A percentile compares a stretch with the other conserved stretches of the same genome.
Conservation (phyloP, 1,284 basidiomycete genomes). For the Naganishia cerealis region DNA sequence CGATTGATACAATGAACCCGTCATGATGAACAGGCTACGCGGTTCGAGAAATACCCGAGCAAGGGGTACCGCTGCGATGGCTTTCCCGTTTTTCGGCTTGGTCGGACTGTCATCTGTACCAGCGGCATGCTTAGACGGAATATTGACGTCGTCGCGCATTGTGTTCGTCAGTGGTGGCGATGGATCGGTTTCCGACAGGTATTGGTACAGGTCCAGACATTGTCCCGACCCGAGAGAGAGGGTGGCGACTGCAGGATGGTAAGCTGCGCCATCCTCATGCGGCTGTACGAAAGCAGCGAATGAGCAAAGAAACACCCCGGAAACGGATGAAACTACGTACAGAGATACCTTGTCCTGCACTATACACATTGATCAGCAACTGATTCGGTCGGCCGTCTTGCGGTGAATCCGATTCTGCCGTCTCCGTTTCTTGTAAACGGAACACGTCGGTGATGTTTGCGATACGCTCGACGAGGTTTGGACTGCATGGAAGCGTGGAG, state of each 20-base stretch:
- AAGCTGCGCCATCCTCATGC: slow-evolving; percentile 87
- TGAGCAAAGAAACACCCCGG: slow-evolving; percentile 11
- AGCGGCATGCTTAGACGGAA: slow-evolving; percentile 11
- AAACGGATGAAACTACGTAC: slow-evolving; percentile 56
- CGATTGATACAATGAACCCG: slow-evolving; percentile 64
- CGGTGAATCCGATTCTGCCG: slow-evolving; percentile 44
- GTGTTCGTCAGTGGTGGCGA: slow-evolving; percentile 46
- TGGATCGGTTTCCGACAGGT: slow-evolving; percentile 53
- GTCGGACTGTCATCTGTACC: slow-evolving; percentile 48
- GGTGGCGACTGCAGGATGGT: slow-evolving; percentile 83
- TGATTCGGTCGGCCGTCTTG: slow-evolving; percentile 73
- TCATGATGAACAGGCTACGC: slow-evolving; percentile 77
- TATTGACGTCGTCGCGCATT: not conserved
- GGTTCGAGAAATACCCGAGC: slow-evolving; percentile 76
- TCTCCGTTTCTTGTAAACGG: slow-evolving; percentile 40
- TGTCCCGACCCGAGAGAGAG: slow-evolving; percentile 81
- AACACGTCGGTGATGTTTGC: slow-evolving; percentile 40
- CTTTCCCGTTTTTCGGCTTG: not conserved
- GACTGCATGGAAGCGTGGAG: slow-evolving; percentile 56
- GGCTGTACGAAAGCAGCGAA: slow-evolving; percentile 60
- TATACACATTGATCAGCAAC: slow-evolving; percentile 85
- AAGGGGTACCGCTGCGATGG: slow-evolving; percentile 66
- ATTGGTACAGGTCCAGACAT: slow-evolving; percentile 80
- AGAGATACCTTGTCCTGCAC: slow-evolving; percentile 87
- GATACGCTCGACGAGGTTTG: slow-evolving; percentile 72